These are phyloP conservation scores for Meredithiella fracta DNA, from an alignment of 2,329 filamentous ascomycete species.

Conservation along the genomic window DNA sequence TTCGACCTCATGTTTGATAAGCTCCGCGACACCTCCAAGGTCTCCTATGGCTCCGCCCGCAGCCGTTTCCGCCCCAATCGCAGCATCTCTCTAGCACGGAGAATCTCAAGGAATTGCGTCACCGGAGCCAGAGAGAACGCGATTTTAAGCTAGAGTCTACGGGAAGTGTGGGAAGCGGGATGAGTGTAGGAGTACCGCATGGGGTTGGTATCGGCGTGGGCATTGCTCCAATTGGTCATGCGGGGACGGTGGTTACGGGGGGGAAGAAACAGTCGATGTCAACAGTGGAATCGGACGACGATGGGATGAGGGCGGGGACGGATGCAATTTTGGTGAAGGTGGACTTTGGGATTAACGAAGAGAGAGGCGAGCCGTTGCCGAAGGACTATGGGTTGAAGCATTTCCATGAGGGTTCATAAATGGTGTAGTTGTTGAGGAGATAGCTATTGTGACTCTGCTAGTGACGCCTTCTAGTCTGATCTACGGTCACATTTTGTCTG, in stretches of 20 bases:
- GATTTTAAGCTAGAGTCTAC: slow-evolving; percentile 12
- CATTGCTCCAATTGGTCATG: not conserved
- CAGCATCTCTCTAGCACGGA: slow-evolving; percentile 17
- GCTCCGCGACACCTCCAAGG: slow-evolving; percentile 16
- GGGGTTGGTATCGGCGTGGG: too few species aligned
- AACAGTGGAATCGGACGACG: slow-evolving; percentile 16
- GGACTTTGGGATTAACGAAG: slow-evolving; percentile 23
- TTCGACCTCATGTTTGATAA: slow-evolving; percentile 23
- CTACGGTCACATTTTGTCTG: not conserved
- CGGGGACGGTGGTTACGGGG: slow-evolving; percentile 8
- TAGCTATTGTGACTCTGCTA: not conserved
- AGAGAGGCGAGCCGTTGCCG: slow-evolving; percentile 9
- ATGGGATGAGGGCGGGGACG: slow-evolving; percentile 8
- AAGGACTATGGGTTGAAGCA: slow-evolving; percentile 11
- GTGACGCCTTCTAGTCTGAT: not conserved
- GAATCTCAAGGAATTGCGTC: slow-evolving; percentile 13
- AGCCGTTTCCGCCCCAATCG: slow-evolving; percentile 20
- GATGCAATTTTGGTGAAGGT: slow-evolving; percentile 24
- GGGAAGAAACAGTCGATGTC: slow-evolving; percentile 17
- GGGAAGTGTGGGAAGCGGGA: slow-evolving; percentile 7
- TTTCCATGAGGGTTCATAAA: slow-evolving; percentile 1
- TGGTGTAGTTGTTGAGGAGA: not conserved
- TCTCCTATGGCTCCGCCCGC: slow-evolving; percentile 18
- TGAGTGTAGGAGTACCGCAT: not conserved
- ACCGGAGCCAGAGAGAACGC: slow-evolving; percentile 6